A percentile compares a stretch with the other conserved stretches of the same genome.
phyloP scores from a whole-genome alignment of 2,329 filamentous ascomycete genomes.

The Beauveria varroae region DNA sequence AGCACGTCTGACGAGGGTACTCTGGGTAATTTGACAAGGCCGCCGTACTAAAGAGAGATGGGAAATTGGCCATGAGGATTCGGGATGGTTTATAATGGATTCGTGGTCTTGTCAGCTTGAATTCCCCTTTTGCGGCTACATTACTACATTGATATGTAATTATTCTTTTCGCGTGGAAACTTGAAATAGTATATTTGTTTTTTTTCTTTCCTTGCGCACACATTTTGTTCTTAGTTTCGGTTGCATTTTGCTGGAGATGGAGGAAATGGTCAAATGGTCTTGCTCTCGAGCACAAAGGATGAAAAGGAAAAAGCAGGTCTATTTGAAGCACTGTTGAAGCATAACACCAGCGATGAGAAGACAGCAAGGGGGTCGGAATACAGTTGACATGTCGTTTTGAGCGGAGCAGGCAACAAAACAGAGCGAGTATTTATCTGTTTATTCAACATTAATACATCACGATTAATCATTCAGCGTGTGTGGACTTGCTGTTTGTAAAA shows the following conservation, averaged over 20 bases:
- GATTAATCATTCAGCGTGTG: no score
- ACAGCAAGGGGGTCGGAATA: not conserved
- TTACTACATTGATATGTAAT: not conserved
- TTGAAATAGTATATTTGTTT: not conserved
- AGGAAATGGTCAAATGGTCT: no score
- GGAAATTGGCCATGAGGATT: not conserved
- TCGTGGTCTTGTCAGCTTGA: not conserved
- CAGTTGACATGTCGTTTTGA: not conserved
- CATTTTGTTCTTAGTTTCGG: not conserved
- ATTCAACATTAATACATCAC: not conserved
- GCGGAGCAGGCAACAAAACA: not conserved
- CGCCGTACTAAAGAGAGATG: slow-evolving; percentile 36
- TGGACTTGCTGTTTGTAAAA: no score
- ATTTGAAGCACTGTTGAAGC: no score
- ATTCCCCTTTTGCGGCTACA: not conserved
- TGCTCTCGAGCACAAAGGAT: no score
- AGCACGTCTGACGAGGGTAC: slow-evolving; percentile 37
- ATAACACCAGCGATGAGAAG: not conserved
- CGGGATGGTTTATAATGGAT: not conserved
- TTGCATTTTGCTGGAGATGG: not conserved
- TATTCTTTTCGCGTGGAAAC: not conserved
- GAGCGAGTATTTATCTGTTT: not conserved
- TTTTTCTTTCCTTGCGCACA: not conserved
- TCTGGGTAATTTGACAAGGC: slow-evolving; percentile 38
- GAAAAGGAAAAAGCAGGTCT: no score